Conservation (phyloP, 257 asterid species). For the Salvia hispanica region DNA sequence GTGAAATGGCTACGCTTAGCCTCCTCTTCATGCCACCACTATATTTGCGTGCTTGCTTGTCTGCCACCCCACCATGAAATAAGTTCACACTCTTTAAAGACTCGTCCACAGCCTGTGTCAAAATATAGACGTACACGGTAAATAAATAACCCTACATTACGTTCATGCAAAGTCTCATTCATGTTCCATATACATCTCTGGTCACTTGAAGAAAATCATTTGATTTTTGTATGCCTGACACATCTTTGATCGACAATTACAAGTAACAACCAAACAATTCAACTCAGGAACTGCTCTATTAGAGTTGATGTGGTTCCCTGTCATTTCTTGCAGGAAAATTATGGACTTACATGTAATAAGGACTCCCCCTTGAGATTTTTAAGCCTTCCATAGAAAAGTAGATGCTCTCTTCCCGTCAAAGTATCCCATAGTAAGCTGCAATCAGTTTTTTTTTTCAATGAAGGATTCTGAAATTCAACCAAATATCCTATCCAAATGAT, state of each 20-base stretch:
- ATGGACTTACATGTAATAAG: constrained; percentile 63
- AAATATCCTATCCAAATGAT: constrained; percentile 7
- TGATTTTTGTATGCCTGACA: too few relatives aligned
- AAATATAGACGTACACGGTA: constrained; percentile 6
- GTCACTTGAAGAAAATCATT: neutral
- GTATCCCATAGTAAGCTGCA: constrained; percentile 88
- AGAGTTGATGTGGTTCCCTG: neutral
- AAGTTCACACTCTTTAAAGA: constrained; percentile 88
- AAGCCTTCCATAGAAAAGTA: constrained; percentile 94
- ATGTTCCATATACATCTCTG: neutral
- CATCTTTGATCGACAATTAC: too few relatives aligned
- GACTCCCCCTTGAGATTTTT: constrained; percentile 86
- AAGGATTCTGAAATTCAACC: constrained; percentile 9
- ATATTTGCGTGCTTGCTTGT: constrained; percentile 81
- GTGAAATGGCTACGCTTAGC: constrained; percentile 96
- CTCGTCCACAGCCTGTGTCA: constrained; percentile 86
- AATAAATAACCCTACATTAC: neutral
- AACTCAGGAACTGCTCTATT: too few relatives aligned
- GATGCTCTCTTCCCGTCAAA: constrained; percentile 86
- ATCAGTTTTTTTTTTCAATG: constrained; percentile 19
- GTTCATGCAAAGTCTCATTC: too few relatives aligned
- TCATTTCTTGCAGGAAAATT: neutral
- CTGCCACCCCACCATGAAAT: constrained; percentile 89
- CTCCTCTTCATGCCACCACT: constrained; percentile 99
- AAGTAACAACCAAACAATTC: too few relatives aligned